Evolutionary conservation across 495 filamentous ascomycete genomes (phyloP).

Genomic region (Aspergillus steynii): DNA sequence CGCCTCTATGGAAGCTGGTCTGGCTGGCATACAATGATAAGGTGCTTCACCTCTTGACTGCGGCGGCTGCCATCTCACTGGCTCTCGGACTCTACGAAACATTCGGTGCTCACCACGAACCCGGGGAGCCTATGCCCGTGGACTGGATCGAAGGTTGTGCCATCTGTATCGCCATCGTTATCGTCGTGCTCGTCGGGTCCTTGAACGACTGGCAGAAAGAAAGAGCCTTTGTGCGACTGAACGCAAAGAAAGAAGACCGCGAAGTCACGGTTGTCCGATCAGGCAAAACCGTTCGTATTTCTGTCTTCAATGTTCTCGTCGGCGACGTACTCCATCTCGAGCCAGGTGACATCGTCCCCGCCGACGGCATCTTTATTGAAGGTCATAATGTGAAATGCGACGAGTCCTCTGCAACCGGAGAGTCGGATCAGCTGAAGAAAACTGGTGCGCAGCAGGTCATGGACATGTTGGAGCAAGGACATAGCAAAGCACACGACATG

Average conservation of each 20-base stretch:
- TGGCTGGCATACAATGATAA: conserved; percentile 77
- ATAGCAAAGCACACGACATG: conserved; percentile 6
- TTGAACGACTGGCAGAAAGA: conserved; percentile 70
- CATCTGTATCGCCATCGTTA: conserved; percentile 66
- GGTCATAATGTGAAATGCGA: conserved; percentile 68
- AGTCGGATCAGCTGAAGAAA: conserved; percentile 65
- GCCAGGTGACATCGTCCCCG: conserved; percentile 75
- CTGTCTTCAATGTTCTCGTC: conserved; percentile 70
- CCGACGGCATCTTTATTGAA: conserved; percentile 67
- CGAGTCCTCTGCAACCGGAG: conserved; percentile 71
- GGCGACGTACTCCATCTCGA: conserved; percentile 76
- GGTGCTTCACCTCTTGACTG: conserved; percentile 67
- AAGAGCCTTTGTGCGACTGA: conserved; percentile 57
- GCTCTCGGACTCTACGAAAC: conserved; percentile 66
- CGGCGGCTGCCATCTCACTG: conserved; percentile 71
- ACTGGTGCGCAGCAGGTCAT: conserved; percentile 66
- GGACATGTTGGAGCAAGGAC: conserved; percentile 51
- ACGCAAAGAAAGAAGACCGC: conserved; percentile 61
- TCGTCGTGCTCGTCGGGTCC: conserved; percentile 63
- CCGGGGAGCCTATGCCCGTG: conserved; percentile 35
- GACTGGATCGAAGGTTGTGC: conserved; percentile 73
- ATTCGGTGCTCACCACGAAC: conserved; percentile 31
- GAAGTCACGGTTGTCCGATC: conserved; percentile 68
- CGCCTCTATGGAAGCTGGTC: conserved; percentile 41
- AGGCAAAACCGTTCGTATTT: conserved; percentile 64